phyloP scores from a whole-genome alignment of 371 early-diverging fungal genomes.

The Apophysomyces ossiformis region DNA sequence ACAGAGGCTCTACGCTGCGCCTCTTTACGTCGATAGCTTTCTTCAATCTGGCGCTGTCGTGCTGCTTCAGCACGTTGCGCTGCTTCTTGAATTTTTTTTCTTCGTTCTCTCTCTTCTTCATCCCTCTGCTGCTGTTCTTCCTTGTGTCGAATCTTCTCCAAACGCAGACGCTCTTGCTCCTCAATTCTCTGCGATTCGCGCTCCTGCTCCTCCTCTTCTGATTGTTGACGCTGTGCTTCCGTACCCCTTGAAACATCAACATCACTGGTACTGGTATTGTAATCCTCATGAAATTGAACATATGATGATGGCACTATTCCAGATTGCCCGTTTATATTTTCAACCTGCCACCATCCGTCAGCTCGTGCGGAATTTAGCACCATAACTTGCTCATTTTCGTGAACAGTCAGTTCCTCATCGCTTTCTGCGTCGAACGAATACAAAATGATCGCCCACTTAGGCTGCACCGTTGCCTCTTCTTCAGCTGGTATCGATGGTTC shows the following conservation, averaged over 20 bases:
- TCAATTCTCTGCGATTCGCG: constrained; percentile 17
- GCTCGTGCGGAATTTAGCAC: constrained; percentile 68
- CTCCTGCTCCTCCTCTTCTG: constrained; percentile 26
- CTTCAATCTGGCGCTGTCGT: constrained; percentile 27
- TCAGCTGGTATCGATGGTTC: not conserved
- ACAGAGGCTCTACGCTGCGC: constrained; percentile 11
- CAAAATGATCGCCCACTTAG: constrained; percentile 70
- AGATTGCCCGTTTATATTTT: constrained; percentile 36
- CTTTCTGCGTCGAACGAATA: constrained; percentile 75
- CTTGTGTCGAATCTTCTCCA: constrained; percentile 7
- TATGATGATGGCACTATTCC: constrained; percentile 66
- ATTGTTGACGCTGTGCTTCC: constrained; percentile 21
- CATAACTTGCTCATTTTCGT: constrained; percentile 73
- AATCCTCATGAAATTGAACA: constrained; percentile 45
- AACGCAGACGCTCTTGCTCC: constrained; percentile 23
- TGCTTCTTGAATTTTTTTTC: constrained; percentile 25
- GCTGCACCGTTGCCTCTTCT: constrained; percentile 27
- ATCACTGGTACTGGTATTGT: constrained; percentile 16
- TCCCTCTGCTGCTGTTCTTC: constrained; percentile 23
- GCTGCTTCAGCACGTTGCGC: constrained; percentile 30
- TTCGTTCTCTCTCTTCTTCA: constrained; percentile 27
- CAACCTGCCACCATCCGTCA: constrained; percentile 76
- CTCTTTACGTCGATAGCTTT: constrained; percentile 19
- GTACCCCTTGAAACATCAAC: not conserved
- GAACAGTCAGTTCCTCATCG: constrained; percentile 75